phyloP scores from a whole-genome alignment of 2,329 filamentous ascomycete species.

The Cyclaneusma minus region DNA sequence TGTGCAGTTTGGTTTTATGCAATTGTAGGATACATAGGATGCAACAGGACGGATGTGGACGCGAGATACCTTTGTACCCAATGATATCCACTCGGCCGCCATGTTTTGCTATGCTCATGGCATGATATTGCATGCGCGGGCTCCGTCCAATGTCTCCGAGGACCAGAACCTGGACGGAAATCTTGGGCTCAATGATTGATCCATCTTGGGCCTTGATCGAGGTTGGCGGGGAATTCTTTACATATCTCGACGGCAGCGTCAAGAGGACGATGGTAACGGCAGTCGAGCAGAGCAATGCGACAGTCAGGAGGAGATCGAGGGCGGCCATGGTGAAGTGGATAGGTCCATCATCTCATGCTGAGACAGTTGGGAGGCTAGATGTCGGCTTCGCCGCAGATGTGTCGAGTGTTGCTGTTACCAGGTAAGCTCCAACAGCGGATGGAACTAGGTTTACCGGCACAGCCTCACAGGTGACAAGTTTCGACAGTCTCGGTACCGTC shows the following conservation, averaged over 20 bases:
- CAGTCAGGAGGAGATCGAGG: constrained; percentile 13
- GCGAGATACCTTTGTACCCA: constrained; percentile 58
- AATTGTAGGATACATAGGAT: too few species aligned
- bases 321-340: constrained; percentile 12
- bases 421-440: too few species aligned
- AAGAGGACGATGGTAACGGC: constrained; percentile 17
- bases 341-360: too few species aligned
- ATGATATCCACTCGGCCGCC: constrained; percentile 71
- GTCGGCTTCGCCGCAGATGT: too few species aligned
- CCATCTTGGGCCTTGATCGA: constrained; percentile 10
- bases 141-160: constrained; percentile 91
- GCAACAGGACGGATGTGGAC: neutral
- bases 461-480: too few species aligned
- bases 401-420: too few species aligned
- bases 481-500: too few species aligned
- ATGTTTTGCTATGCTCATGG: constrained; percentile 74
- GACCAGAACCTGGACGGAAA: constrained; percentile 67
- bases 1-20: neutral
- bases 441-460: too few species aligned
- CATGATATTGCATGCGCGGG: constrained; percentile 97
- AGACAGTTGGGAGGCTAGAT: too few species aligned
- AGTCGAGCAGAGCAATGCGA: constrained; percentile 17
- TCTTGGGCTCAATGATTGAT: constrained; percentile 17
- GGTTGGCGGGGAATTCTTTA: constrained; percentile 19
- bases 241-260: constrained; percentile 22